phyloP scores from a whole-genome alignment of 306 rosid genomes.

The Trichosanthes truncata region DNA sequence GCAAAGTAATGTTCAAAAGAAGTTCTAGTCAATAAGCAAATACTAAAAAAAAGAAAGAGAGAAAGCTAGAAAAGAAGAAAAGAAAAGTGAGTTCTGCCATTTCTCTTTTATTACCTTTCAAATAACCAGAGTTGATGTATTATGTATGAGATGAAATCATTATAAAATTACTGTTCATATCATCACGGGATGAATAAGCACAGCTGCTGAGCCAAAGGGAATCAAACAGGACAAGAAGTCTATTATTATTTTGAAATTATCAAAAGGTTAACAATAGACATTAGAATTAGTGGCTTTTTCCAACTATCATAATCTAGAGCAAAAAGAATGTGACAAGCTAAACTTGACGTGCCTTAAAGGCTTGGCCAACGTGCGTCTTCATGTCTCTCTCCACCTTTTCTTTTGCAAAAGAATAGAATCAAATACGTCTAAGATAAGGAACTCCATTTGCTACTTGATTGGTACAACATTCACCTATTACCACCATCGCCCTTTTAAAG shows the following conservation, averaged over 20 bases:
- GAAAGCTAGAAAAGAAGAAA: background rate
- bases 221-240: background rate
- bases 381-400: constrained; percentile 4
- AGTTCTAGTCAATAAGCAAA: constrained; percentile 1
- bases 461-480: background rate
- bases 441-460: background rate
- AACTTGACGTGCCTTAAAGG: constrained; percentile 8
- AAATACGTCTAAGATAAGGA: background rate
- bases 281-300: background rate
- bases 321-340: background rate
- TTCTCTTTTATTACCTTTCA: background rate
- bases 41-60: background rate
- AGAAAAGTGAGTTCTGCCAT: background rate
- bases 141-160: background rate
- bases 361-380: background rate
- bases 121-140: background rate
- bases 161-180: background rate
- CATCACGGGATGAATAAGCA: constrained; percentile 4
- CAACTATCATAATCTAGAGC: background rate
- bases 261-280: background rate
- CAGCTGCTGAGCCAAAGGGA: background rate
- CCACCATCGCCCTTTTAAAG: background rate
- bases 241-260: background rate
- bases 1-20: background rate
- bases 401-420: background rate